phyloP scores from a whole-genome alignment of 1,284 basidiomycete genomes.

The Austropuccinia psidii region DNA sequence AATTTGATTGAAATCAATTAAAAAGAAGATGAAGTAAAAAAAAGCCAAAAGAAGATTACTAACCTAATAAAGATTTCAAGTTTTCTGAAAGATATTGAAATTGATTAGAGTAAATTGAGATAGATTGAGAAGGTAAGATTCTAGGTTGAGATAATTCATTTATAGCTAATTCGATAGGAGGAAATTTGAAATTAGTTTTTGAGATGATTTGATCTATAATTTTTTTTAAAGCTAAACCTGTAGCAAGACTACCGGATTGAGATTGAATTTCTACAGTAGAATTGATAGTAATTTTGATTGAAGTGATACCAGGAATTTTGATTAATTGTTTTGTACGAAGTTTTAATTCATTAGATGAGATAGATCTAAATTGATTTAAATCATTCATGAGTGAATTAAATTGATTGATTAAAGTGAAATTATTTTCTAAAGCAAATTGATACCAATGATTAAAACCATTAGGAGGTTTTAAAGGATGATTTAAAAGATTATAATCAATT shows the following conservation, averaged over 20 bases:
- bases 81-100: slow-evolving; percentile 21
- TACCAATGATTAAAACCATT: slow-evolving; percentile 58
- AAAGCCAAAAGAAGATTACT: not conserved
- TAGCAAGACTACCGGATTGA: slow-evolving; percentile 52
- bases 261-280: slow-evolving; percentile 37
- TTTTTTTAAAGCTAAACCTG: slow-evolving; percentile 54
- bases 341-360: slow-evolving; percentile 65
- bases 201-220: slow-evolving; percentile 20
- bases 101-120: slow-evolving; percentile 55
- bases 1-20: slow-evolving; percentile 43
- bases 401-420: slow-evolving; percentile 77
- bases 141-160: slow-evolving; percentile 86
- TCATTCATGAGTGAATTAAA: slow-evolving; percentile 76
- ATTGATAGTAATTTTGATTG: slow-evolving; percentile 53
- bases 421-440: slow-evolving; percentile 64
- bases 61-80: not conserved
- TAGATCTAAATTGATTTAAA: slow-evolving; percentile 67
- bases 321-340: slow-evolving; percentile 58
- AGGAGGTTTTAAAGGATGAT: slow-evolving; percentile 19
- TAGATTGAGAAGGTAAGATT: slow-evolving; percentile 55
- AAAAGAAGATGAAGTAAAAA: not conserved
- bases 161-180: slow-evolving; percentile 71
- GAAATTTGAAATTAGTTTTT: slow-evolving; percentile 18
- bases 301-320: slow-evolving; percentile 42
- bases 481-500: not conserved